phyloP scores from a whole-genome alignment of 495 filamentous ascomycete species.

The Neurospora sp. region DNA sequence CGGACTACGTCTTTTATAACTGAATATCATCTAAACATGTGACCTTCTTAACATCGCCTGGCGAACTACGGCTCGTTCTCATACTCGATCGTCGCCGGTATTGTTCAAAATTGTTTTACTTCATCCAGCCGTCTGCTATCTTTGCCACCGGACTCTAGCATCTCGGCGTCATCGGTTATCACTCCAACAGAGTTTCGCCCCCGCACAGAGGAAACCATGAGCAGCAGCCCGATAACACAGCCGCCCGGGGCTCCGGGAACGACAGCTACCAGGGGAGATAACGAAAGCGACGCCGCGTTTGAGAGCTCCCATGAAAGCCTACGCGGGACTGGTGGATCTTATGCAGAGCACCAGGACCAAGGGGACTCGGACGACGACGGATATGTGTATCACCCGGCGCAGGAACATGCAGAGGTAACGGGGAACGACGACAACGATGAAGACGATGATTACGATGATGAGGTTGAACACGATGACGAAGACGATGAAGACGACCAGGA shows the following conservation, averaged over 20 bases:
- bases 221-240: not conserved
- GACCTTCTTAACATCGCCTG: not conserved
- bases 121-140: not conserved
- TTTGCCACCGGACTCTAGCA: not conserved
- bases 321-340: not conserved
- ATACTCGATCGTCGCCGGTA: not conserved
- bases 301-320: not conserved
- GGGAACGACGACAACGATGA: constrained; percentile 18
- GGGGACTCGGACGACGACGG: not conserved
- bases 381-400: not conserved
- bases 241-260: not conserved
- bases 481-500: constrained; percentile 37
- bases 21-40: not conserved
- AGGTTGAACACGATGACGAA: constrained; percentile 43
- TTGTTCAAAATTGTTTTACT: not conserved
- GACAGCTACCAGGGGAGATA: not conserved
- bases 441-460: constrained; percentile 29
- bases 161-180: not conserved
- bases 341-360: not conserved
- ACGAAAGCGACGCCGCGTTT: not conserved
- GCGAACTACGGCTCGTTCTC: not conserved
- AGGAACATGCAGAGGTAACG: constrained; percentile 5
- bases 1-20: not conserved
- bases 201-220: not conserved
- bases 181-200: not conserved